Base-by-base conservation (phyloP, 2,329 filamentous ascomycete genomes). In the Aspergillus sp. region DNA sequence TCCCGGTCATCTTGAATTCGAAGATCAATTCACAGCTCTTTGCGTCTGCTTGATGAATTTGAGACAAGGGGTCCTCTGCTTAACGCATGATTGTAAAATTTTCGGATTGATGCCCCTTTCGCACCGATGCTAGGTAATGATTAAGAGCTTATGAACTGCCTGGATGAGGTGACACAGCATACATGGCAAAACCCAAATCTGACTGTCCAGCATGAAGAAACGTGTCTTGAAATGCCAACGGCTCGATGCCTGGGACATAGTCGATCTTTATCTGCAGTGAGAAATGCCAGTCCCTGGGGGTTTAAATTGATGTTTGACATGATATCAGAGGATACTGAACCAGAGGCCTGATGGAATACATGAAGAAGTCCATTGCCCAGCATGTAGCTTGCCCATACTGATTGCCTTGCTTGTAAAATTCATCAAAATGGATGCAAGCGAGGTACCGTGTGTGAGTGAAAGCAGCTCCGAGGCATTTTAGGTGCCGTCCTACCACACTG, bases 121-220 rank as follows among this genome's bases (percentile, higher is more conserved):
- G 4, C 50, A 30, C 43, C 60, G 56, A 38, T 59, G 56, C 13
- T 59, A 57, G n/a, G 59, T 56, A 15, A 59, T 59, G 3, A 59
- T 56, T 7, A 62, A 23, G 6, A 56, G 56, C 23, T 23, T 7
- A 1, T 23, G 23, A 23, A 23, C 23, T 23, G 23, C 23, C 23
- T 23, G 23, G 23, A 23, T 5, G 5, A 48, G 36, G 25, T 62
- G 55, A 30, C 7, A 30, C 6, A 6, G 28, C 1, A 30, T 30
- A 30, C 10, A 30, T 10, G 28, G 28, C 0, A 30, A 10, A 10
- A 30, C 0, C 0, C 28, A 30, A 9, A 30, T 9, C 9, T 3
- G 1, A 4, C 0, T 30, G 9, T 30, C 28, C 28, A 30, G 10
- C 28, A 0, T 30, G 8, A 0, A 30, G 8, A 1, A 30, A 0